A percentile compares a stretch with the other conserved stretches of the same genome.
Evolutionary conservation across 345 rosid species (phyloP).

Genomic region (Murraya koenigii): DNA sequence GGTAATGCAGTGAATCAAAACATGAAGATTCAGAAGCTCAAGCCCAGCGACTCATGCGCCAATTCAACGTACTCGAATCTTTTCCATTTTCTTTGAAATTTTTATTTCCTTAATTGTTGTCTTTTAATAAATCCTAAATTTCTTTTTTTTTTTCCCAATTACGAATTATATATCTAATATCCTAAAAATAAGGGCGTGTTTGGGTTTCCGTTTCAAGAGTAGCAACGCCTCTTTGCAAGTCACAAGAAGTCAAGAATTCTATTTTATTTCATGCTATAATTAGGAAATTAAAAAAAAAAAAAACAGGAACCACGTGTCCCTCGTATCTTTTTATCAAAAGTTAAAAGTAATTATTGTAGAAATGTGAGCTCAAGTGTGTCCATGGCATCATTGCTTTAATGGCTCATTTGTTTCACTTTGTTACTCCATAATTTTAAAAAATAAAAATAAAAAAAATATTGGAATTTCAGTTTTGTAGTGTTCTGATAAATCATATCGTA

Average conservation of each 20-base stretch:
- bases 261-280: neutral
- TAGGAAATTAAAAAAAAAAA: neutral
- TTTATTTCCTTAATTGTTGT: neutral
- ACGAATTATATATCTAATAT: neutral
- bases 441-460: neutral
- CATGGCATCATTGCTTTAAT: neutral
- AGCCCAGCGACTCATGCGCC: slow-evolving; percentile 44
- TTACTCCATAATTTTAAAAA: neutral
- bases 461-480: neutral
- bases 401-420: neutral
- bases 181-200: neutral
- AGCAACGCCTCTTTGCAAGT: neutral
- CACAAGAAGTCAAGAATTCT: neutral
- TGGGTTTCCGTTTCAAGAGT: neutral
- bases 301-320: neutral
- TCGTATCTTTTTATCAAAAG: neutral
- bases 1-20: slow-evolving; percentile 32
- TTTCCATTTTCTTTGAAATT: neutral
- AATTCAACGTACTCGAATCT: slow-evolving; percentile 22
- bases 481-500: neutral
- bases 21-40: slow-evolving; percentile 39
- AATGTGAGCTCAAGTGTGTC: neutral
- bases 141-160: neutral
- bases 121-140: neutral
- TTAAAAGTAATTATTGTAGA: neutral